Percentiles rank a stretch among this genome's conserved stretches.
Conservation (phyloP, 2,329 filamentous ascomycete species). For the Aspergillus caelatus region DNA sequence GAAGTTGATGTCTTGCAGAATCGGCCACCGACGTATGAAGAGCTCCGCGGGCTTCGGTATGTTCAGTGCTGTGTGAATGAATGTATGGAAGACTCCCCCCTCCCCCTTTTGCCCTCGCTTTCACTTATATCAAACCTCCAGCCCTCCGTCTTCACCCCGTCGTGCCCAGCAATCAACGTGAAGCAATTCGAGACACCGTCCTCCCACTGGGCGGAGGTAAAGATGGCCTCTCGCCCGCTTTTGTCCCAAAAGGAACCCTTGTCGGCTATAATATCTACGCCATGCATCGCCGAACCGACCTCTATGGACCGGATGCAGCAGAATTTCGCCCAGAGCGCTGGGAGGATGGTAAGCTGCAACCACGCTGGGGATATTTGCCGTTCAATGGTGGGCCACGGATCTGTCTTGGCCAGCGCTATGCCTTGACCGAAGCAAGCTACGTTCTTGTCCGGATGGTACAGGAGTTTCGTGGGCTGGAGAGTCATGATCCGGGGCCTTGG, state of each 20-base stretch:
- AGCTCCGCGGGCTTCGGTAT: slow-evolving; percentile 10
- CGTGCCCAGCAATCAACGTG: background rate
- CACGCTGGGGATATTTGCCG: slow-evolving; percentile 39
- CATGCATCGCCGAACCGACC: background rate
- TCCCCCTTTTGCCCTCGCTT: background rate
- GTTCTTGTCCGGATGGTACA: slow-evolving; percentile 8
- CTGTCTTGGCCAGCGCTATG: slow-evolving; percentile 26
- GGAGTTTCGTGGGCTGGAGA: background rate
- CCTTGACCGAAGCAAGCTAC: slow-evolving; percentile 4
- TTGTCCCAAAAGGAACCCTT: background rate
- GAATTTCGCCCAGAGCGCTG: slow-evolving; percentile 14
- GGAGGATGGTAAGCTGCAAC: slow-evolving; percentile 21
- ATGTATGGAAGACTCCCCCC: slow-evolving; percentile 1
- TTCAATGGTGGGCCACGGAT: slow-evolving; percentile 33
- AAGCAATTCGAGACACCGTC: slow-evolving; percentile 1
- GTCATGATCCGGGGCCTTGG: slow-evolving; percentile 5
- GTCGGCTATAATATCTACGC: background rate
- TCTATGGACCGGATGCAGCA: slow-evolving; percentile 3
- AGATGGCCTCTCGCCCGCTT: slow-evolving; percentile 1
- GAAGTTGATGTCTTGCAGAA: slow-evolving; percentile 19
- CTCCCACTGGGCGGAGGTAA: slow-evolving; percentile 1
- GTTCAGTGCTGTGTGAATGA: slow-evolving; percentile 13
- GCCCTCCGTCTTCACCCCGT: slow-evolving; percentile 5
- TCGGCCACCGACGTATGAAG: slow-evolving; percentile 9
- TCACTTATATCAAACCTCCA: background rate